phyloP scores from a whole-genome alignment of 345 rosid species.

The Gossypium herbaceum region DNA sequence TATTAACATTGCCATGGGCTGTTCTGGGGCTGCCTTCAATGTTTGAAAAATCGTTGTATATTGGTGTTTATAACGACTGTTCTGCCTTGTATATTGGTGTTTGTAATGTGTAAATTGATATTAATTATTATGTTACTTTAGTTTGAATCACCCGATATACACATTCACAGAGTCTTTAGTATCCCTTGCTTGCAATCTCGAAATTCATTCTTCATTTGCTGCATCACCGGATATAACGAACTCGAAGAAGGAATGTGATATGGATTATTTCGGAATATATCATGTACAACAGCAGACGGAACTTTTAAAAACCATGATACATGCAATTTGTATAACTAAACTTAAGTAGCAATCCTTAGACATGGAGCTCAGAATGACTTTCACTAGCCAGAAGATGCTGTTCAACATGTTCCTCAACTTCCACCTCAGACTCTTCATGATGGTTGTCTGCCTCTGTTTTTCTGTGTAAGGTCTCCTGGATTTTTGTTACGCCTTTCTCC shows the following conservation, averaged over 20 bases:
- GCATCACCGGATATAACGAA: background rate
- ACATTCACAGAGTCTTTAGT: background rate
- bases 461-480: conserved; percentile 57
- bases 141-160: background rate
- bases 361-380: background rate
- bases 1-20: background rate
- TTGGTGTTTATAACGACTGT: background rate
- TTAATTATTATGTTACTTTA: background rate
- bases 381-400: background rate
- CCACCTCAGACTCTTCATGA: conserved; percentile 33
- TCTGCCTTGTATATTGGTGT: background rate
- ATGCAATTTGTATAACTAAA: background rate
- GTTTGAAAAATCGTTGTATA: background rate
- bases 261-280: background rate
- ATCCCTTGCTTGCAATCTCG: background rate
- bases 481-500: conserved; percentile 78
- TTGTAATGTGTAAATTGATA: background rate
- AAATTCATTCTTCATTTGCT: background rate
- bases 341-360: background rate
- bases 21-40: background rate
- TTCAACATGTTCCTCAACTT: conserved; percentile 29
- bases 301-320: too few species aligned
- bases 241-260: background rate
- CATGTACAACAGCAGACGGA: background rate
- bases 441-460: conserved; percentile 30